Conservation (phyloP, 2,329 filamentous ascomycete genomes). For the Pleurostoma richardsiae region DNA sequence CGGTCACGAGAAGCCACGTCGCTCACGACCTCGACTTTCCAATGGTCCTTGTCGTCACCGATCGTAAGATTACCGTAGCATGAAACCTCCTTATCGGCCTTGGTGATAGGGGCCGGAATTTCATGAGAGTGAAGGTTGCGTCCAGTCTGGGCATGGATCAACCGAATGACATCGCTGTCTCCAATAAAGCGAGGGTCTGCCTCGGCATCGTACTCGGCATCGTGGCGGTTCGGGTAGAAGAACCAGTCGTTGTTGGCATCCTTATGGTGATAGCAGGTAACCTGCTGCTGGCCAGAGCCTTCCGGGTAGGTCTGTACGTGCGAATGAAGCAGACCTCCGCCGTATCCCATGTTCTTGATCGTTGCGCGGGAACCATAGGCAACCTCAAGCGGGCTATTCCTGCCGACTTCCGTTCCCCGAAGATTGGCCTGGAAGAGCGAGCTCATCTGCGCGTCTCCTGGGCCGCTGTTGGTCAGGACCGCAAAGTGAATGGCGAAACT, state of each 20-base stretch:
- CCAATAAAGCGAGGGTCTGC: constrained; percentile 71
- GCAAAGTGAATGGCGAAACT: constrained; percentile 94
- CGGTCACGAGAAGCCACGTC: constrained; percentile 85
- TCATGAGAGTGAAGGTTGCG: constrained; percentile 95
- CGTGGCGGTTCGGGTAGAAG: constrained; percentile 86
- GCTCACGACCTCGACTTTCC: constrained; percentile 85
- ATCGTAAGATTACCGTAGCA: constrained; percentile 93
- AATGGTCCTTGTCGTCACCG: constrained; percentile 97
- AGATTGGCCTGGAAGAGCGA: constrained; percentile 98
- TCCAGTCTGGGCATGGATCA: constrained; percentile 92
- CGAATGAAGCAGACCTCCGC: constrained; percentile 86
- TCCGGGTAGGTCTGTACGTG: constrained; percentile 96
- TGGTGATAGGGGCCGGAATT: constrained; percentile 82
- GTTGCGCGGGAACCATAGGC: constrained; percentile 86
- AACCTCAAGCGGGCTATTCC: constrained; percentile 89
- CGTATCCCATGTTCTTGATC: constrained; percentile 99
- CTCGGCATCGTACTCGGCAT: constrained; percentile 67
- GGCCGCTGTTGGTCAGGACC: constrained; percentile 87
- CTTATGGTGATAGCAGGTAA: constrained; percentile 99
- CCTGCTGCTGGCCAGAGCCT: constrained; percentile 89
- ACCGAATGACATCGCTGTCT: constrained; percentile 72
- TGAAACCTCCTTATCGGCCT: constrained; percentile 88
- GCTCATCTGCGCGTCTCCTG: constrained; percentile 99
- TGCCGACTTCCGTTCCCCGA: constrained; percentile 86
- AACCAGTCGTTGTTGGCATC: constrained; percentile 99